A percentile compares a stretch with the other conserved stretches of the same genome.
These are phyloP conservation scores for Raphanus hybrid DNA, from an alignment of 441 rosid species.

Conservation along the genomic window DNA sequence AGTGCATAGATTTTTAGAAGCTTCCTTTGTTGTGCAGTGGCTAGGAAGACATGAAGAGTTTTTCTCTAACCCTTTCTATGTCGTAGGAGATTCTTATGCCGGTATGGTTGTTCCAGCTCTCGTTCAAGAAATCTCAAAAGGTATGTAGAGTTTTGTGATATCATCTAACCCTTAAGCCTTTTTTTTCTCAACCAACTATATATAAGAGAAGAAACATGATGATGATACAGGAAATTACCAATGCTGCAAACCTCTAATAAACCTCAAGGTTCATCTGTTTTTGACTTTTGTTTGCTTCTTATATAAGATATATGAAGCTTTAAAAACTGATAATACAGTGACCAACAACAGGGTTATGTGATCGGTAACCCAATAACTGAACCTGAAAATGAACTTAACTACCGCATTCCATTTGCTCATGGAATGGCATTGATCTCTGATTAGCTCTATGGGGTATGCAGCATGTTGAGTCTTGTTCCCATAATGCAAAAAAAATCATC, in stretches of 20 bases:
- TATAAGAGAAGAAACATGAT: neutral
- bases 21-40: conserved; percentile 40
- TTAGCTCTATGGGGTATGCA: conserved; percentile 15
- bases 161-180: neutral
- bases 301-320: neutral
- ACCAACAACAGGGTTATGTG: neutral
- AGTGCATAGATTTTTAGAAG: too few relatives aligned
- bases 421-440: conserved; percentile 57
- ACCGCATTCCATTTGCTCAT: conserved; percentile 50
- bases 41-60: conserved; percentile 43
- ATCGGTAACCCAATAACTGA: conserved; percentile 49
- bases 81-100: conserved; percentile 47
- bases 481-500: too few relatives aligned
- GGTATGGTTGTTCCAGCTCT: conserved; percentile 49
- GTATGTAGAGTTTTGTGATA: conserved; percentile 29
- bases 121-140: conserved; percentile 43
- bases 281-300: neutral
- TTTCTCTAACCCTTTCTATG: conserved; percentile 38
- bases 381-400: conserved; percentile 37
- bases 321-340: neutral
- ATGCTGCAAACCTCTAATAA: neutral
- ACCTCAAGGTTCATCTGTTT: conserved; percentile 39
- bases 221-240: neutral
- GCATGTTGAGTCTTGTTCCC: too few relatives aligned
- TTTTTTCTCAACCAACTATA: neutral